These are phyloP conservation scores for Serendipita vermifera DNA, from an alignment of 768 basidiomycete species.

Conservation along the genomic window DNA sequence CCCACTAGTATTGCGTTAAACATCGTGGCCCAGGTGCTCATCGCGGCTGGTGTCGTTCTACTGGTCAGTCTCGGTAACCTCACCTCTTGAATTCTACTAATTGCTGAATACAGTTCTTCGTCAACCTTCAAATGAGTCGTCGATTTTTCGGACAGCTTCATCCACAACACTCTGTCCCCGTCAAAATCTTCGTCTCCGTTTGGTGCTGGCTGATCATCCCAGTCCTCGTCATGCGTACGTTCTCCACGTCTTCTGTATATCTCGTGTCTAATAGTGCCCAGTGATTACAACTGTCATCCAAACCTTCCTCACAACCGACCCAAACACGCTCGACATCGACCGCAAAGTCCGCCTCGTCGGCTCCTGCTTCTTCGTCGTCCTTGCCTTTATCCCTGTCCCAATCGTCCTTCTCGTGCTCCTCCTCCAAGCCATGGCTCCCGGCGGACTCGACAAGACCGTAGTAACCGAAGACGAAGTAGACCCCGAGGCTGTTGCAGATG, in stretches of 20 bases:
- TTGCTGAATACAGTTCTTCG: not conserved
- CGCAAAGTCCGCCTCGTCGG: constrained; percentile 3
- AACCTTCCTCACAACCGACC: not conserved
- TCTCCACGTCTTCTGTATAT: too few relatives aligned
- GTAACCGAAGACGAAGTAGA: not conserved
- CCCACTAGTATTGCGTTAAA: not conserved
- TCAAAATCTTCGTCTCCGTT: not conserved
- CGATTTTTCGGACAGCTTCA: constrained; percentile 2
- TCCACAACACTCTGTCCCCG: not conserved
- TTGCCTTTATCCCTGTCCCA: constrained; percentile 3
- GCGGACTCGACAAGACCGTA: not conserved
- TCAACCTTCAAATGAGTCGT: constrained; percentile 1
- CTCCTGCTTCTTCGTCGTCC: not conserved
- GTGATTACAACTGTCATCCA: constrained; percentile 3
- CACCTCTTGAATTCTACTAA: not conserved
- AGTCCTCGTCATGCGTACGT: constrained; percentile 6
- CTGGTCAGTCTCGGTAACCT: not conserved
- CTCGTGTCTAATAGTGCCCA: not conserved
- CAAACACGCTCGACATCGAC: not conserved
- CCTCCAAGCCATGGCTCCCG: not conserved
- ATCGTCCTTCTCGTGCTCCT: constrained; percentile 1
- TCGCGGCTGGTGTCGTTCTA: constrained; percentile 1
- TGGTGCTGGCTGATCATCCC: not conserved
- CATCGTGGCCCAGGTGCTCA: not conserved
- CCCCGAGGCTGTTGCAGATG: not conserved